phyloP scores from a whole-genome alignment of 169 alveolate genomes.

The Plasmodium vivax region DNA sequence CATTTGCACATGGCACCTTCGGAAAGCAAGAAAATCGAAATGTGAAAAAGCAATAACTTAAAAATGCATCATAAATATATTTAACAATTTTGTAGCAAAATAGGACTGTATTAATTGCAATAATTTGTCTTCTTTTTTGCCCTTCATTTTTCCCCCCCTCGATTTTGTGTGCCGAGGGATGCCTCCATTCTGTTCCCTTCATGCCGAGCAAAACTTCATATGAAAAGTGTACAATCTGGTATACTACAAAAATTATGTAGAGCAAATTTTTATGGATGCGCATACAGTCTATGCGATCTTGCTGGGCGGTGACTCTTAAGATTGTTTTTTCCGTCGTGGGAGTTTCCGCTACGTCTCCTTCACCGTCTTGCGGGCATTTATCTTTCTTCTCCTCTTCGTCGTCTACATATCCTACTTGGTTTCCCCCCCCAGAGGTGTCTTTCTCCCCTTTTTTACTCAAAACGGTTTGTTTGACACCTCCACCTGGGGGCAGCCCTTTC shows the following conservation, averaged over 20 bases:
- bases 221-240: conserved; percentile 38
- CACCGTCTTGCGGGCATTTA: not conserved
- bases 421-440: not conserved
- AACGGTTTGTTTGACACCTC: not conserved
- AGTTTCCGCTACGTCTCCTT: not conserved
- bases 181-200: not conserved
- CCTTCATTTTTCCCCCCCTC: not conserved
- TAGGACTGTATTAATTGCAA: conserved; percentile 19
- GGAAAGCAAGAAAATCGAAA: conserved; percentile 39
- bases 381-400: not conserved
- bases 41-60: conserved; percentile 59
- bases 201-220: conserved; percentile 16
- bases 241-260: conserved; percentile 27
- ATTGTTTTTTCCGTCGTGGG: not conserved
- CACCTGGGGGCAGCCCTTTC: not conserved
- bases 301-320: conserved; percentile 13
- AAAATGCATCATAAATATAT: conserved; percentile 54
- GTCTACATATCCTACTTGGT: not conserved
- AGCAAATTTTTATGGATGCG: conserved; percentile 51
- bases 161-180: not conserved
- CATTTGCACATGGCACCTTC: conserved; percentile 24
- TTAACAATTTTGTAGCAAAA: conserved; percentile 54
- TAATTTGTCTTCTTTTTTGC: conserved; percentile 10
- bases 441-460: not conserved
- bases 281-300: conserved; percentile 23